Evolutionary conservation across 2,329 filamentous ascomycete genomes (phyloP).

Genomic region (Curvularia eragrostidis): DNA sequence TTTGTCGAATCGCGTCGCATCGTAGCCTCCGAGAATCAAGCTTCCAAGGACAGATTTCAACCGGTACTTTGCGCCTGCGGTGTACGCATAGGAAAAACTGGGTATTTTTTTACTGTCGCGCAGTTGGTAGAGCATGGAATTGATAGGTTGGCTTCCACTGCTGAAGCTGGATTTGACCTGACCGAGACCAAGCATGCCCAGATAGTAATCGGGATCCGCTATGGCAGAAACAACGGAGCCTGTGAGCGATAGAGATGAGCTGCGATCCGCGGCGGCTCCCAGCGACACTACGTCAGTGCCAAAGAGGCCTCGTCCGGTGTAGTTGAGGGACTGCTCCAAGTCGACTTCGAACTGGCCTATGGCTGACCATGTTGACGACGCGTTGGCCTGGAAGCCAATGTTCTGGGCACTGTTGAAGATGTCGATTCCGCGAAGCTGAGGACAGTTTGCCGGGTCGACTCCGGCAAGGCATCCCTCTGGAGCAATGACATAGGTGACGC

Average conservation of each 20-base stretch:
- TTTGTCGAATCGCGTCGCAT: slow-evolving; percentile 47
- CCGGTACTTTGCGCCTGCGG: slow-evolving; percentile 46
- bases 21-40: slow-evolving; percentile 53
- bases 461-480: slow-evolving; percentile 46
- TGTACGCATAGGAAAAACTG: slow-evolving; percentile 46
- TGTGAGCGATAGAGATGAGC: slow-evolving; percentile 30
- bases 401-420: slow-evolving; percentile 40
- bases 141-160: slow-evolving; percentile 33
- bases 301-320: slow-evolving; percentile 37
- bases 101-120: slow-evolving; percentile 42
- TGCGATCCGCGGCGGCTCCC: slow-evolving; percentile 29
- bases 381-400: slow-evolving; percentile 40
- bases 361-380: slow-evolving; percentile 42
- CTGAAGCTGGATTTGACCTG: slow-evolving; percentile 40
- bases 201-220: slow-evolving; percentile 38
- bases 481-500: slow-evolving; percentile 39
- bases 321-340: slow-evolving; percentile 40
- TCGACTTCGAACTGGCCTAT: slow-evolving; percentile 44
- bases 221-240: slow-evolving; percentile 41
- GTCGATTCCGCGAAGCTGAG: slow-evolving; percentile 39
- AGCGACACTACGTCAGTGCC: slow-evolving; percentile 43
- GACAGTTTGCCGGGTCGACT: slow-evolving; percentile 38
- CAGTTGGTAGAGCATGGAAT: slow-evolving; percentile 39
- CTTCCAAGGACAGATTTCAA: slow-evolving; percentile 45
- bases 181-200: slow-evolving; percentile 42